These are phyloP conservation scores for Cyberlindnera veronae DNA, from an alignment of 805 yeast species.

Conservation along the genomic window DNA sequence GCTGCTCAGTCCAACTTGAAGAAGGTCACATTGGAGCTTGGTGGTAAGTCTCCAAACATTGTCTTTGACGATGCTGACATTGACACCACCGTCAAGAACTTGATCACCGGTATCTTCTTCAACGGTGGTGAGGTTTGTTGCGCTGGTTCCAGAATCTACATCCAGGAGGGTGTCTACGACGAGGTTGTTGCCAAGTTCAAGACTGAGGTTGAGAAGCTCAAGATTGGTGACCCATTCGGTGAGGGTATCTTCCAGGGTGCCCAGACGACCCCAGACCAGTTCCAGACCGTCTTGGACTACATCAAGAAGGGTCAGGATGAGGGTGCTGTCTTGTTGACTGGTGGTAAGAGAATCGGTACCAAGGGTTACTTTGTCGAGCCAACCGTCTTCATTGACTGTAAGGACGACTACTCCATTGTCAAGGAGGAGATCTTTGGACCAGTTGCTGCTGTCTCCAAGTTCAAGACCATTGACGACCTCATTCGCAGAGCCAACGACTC, in stretches of 20 bases:
- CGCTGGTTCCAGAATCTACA: slow-evolving; percentile 64
- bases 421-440: slow-evolving; percentile 68
- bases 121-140: slow-evolving; percentile 71
- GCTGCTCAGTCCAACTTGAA: slow-evolving; percentile 61
- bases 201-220: slow-evolving; percentile 46
- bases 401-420: slow-evolving; percentile 48
- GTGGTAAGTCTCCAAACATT: slow-evolving; percentile 68
- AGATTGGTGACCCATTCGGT: slow-evolving; percentile 63
- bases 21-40: slow-evolving; percentile 65
- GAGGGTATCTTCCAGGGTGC: slow-evolving; percentile 60
- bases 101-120: slow-evolving; percentile 59
- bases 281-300: slow-evolving; percentile 54
- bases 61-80: slow-evolving; percentile 59
- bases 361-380: slow-evolving; percentile 63
- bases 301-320: slow-evolving; percentile 53
- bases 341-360: slow-evolving; percentile 54
- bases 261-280: slow-evolving; percentile 58
- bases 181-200: slow-evolving; percentile 47
- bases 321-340: slow-evolving; percentile 55
- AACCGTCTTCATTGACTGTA: slow-evolving; percentile 56
- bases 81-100: slow-evolving; percentile 41
- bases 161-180: slow-evolving; percentile 59
- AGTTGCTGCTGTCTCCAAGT: slow-evolving; percentile 57
- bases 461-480: slow-evolving; percentile 54
- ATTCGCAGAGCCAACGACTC: slow-evolving; percentile 53